These are phyloP conservation scores for Miscanthus lutarioriparius DNA, from an alignment of 176 grass and related monocot species.

Conservation along the genomic window DNA sequence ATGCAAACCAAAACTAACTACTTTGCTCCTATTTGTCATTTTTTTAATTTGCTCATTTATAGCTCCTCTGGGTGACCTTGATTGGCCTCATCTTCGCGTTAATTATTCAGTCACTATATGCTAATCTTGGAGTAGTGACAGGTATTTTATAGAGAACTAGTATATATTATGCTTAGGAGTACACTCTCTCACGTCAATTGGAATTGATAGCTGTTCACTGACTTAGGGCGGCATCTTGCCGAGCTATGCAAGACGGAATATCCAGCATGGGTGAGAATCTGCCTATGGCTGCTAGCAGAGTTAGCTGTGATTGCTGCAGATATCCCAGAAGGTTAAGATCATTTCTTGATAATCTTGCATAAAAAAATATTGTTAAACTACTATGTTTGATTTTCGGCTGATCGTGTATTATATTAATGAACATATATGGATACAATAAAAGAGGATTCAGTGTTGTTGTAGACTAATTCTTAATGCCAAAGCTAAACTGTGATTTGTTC, in stretches of 20 bases:
- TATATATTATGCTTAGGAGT: background rate
- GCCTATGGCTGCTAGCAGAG: slow-evolving; percentile 72
- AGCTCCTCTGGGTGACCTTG: slow-evolving; percentile 88
- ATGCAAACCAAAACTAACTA: too few species aligned
- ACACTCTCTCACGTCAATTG: background rate
- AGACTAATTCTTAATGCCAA: background rate
- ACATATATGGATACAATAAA: background rate
- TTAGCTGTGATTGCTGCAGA: slow-evolving; percentile 82
- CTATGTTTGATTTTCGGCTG: background rate
- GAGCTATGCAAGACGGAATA: slow-evolving; percentile 83
- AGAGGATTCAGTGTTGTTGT: background rate
- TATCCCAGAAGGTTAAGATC: slow-evolving; percentile 62
- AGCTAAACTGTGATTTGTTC: background rate
- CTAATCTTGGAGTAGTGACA: slow-evolving; percentile 86
- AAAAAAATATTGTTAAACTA: background rate
- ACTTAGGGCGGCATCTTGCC: slow-evolving; percentile 66
- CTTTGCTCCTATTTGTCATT: background rate
- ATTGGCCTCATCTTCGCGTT: slow-evolving; percentile 74
- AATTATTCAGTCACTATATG: slow-evolving; percentile 80
- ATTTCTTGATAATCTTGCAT: background rate
- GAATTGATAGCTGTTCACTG: background rate
- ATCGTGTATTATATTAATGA: background rate
- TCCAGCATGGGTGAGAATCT: slow-evolving; percentile 56
- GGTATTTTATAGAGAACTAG: slow-evolving; percentile 29
- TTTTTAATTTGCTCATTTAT: slow-evolving; percentile 10